Conservation (phyloP, 2,329 filamentous ascomycete genomes). For the Claviceps sorghi region DNA sequence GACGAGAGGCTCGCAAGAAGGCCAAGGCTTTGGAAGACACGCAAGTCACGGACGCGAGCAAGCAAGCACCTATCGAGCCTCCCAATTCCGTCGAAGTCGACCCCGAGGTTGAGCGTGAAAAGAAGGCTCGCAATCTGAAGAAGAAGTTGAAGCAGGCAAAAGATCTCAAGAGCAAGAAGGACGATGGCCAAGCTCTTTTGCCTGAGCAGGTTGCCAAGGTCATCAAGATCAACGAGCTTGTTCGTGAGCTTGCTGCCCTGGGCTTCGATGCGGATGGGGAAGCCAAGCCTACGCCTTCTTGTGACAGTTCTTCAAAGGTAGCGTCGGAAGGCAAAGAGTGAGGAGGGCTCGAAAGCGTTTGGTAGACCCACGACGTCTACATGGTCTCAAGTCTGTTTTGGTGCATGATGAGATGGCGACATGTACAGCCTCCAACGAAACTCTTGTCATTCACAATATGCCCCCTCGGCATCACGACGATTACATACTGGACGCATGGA, state of each 20-base stretch:
- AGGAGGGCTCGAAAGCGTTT: not conserved
- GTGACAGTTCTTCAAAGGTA: not conserved
- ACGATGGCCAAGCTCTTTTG: conserved; percentile 65
- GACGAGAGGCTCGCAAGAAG: conserved; percentile 40
- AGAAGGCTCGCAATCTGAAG: conserved; percentile 78
- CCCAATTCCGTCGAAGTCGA: conserved; percentile 36
- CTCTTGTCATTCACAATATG: not conserved
- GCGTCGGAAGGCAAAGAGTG: not conserved
- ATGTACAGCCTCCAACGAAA: not conserved
- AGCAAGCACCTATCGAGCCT: conserved; percentile 8
- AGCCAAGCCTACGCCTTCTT: conserved; percentile 19
- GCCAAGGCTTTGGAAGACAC: conserved; percentile 43
- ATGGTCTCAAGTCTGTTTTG: not conserved
- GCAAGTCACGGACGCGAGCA: conserved; percentile 42
- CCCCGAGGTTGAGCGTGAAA: conserved; percentile 67
- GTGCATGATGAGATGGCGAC: not conserved
- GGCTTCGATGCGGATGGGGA: conserved; percentile 74
- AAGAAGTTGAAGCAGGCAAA: conserved; percentile 93
- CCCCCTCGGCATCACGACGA: too few species aligned
- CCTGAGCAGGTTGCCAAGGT: conserved; percentile 97
- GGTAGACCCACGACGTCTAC: not conserved
- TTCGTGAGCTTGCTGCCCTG: conserved; percentile 71
- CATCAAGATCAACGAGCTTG: conserved; percentile 88
- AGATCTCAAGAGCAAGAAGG: conserved; percentile 82
- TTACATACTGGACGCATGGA: not conserved